These are phyloP conservation scores for Cyamopsis tetragonoloba DNA, from an alignment of 306 rosid species.

Conservation along the genomic window DNA sequence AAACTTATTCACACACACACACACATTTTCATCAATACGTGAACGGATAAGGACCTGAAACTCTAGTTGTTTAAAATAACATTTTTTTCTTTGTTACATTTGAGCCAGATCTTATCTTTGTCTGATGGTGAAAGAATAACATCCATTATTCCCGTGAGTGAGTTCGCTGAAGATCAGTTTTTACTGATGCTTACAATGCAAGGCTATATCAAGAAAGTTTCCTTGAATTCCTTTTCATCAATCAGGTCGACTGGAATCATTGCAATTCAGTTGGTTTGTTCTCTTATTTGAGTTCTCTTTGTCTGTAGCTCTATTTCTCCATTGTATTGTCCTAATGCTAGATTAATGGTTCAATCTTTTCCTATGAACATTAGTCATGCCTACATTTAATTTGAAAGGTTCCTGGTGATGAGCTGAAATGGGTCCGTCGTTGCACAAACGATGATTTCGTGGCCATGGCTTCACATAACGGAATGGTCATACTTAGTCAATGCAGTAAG, in stretches of 20 bases:
- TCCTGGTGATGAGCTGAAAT: conserved; percentile 90
- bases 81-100: conserved; percentile 2
- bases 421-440: conserved; percentile 93
- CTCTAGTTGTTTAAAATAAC: background rate
- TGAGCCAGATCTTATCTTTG: conserved; percentile 78
- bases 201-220: conserved; percentile 91
- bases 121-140: conserved; percentile 96
- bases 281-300: conserved; percentile 26
- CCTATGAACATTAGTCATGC: conserved; percentile 16
- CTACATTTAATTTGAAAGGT: conserved; percentile 55
- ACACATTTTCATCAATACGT: too few species aligned
- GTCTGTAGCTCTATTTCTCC: background rate
- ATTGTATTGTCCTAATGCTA: conserved; percentile 12
- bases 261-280: conserved; percentile 93
- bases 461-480: conserved; percentile 91
- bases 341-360: conserved; percentile 2
- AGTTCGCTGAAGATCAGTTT: conserved; percentile 77
- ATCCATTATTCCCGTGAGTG: conserved; percentile 90
- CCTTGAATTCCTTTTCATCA: conserved; percentile 84
- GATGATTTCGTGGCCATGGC: conserved; percentile 97
- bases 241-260: conserved; percentile 93
- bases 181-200: conserved; percentile 89
- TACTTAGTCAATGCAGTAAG: conserved; percentile 64
- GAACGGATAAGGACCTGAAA: background rate
- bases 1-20: too few species aligned